Conservation (phyloP, 2,329 filamentous ascomycete genomes). For the Thelonectria discophora region DNA sequence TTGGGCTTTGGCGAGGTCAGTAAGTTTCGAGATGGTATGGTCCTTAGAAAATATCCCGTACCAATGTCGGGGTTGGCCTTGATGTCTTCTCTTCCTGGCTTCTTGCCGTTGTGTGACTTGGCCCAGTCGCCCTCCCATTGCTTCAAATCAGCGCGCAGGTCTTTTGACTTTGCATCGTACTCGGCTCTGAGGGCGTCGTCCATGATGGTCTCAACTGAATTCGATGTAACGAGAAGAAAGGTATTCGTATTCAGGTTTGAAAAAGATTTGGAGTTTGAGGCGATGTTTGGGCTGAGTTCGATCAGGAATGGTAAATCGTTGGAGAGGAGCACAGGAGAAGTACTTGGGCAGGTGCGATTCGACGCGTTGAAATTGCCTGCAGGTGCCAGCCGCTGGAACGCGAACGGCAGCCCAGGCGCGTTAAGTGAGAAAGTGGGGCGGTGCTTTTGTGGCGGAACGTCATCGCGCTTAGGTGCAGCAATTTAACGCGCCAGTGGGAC, state of each 20-base stretch:
- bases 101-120: constrained; percentile 68
- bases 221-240: constrained; percentile 16
- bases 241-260: background rate
- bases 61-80: constrained; percentile 76
- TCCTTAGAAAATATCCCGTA: constrained; percentile 49
- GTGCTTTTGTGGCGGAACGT: constrained; percentile 20
- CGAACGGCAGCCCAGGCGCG: constrained; percentile 36
- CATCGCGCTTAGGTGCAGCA: constrained; percentile 30
- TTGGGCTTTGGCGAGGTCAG: constrained; percentile 55
- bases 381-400: constrained; percentile 26
- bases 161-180: constrained; percentile 60
- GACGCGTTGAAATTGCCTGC: constrained; percentile 27
- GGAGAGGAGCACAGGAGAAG: background rate
- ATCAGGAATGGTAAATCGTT: background rate
- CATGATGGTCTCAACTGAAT: constrained; percentile 48
- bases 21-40: background rate
- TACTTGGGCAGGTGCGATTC: constrained; percentile 31
- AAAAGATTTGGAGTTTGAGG: background rate
- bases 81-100: constrained; percentile 78
- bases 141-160: constrained; percentile 76
- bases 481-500: constrained; percentile 4
- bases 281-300: background rate
- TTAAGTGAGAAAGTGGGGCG: constrained; percentile 17
- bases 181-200: constrained; percentile 54
- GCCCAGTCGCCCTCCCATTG: constrained; percentile 77